Conservation (phyloP, 202 grass and related monocot genomes). For the Panicum virgatum region DNA sequence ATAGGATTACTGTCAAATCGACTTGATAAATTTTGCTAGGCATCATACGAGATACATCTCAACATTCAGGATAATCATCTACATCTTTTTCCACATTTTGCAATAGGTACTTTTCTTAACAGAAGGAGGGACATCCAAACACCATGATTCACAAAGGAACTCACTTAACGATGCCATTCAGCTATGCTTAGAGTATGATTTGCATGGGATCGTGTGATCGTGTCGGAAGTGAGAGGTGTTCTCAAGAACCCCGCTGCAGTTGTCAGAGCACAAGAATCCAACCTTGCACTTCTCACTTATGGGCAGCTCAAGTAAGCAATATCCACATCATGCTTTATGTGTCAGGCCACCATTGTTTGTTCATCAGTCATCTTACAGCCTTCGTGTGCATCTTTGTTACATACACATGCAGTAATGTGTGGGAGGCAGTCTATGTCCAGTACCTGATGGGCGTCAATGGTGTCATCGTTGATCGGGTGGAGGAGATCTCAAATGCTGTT, state of each 20-base stretch:
- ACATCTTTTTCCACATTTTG: background rate
- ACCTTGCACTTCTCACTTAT: conserved; percentile 76
- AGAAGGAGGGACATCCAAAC: conserved; percentile 58
- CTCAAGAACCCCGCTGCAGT: conserved; percentile 71
- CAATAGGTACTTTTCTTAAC: conserved; percentile 83
- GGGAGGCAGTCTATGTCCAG: conserved; percentile 75
- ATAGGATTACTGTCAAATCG: background rate
- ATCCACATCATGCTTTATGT: background rate
- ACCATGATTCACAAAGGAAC: conserved; percentile 72
- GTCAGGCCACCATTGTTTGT: background rate
- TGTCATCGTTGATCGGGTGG: conserved; percentile 79
- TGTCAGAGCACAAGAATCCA: conserved; percentile 66
- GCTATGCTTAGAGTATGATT: conserved; percentile 51
- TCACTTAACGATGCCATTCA: conserved; percentile 65
- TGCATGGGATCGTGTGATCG: conserved; percentile 95
- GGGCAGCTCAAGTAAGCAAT: conserved; percentile 83
- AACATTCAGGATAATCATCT: background rate
- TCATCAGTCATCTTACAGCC: background rate
- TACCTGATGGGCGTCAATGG: conserved; percentile 80
- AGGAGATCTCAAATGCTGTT: conserved; percentile 74
- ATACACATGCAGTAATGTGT: conserved; percentile 63
- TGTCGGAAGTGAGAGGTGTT: conserved; percentile 73
- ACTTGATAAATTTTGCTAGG: background rate
- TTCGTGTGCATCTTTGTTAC: background rate
- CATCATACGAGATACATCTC: background rate